Evolutionary conservation across 2,329 filamentous ascomycete genomes (phyloP), one percentile per base, ranked within the genome.

Genomic region (Teratosphaeria pseudoeucalypti): DNA sequence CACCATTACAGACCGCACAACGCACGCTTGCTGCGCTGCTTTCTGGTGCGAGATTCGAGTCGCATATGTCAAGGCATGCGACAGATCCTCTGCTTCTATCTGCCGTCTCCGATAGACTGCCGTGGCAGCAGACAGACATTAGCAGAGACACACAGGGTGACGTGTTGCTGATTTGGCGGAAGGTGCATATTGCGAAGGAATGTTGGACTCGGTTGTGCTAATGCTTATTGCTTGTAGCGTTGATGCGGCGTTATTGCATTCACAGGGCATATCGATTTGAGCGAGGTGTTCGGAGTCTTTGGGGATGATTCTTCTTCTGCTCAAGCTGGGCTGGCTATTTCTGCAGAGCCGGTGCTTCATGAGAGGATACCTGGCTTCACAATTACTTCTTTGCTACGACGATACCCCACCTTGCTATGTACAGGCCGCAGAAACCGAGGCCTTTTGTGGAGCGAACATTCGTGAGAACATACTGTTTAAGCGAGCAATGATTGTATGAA

Each of bases 251-350:
- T 49, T n/a, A 10, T 49, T 49, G 43, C 43, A 49, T 49, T 49
- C 43, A 49, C 43, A 49, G 43, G 19, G 43, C 43, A 49, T 49
- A 49, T 49, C 43, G n/a, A 49, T 49, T 65, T 67, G 63, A 69
- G 67, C 67, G 66, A 68, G 66, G 66, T 61, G 66, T 68, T 67
- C 29, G 63, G 64, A 64, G 65, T 63, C 58, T 63, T 63, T 63
- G 66, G 67, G 67, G 65, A 67, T 69, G 65, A 67, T 63, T 67
- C 62, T 61, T 66, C 63, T 65, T 59, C 52, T 29, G 14, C 52
- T 37, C 32, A 29, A 54, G 29, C 37, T 34, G 16, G 23, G 52
- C 27, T 23, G n/a, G 47, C 32, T 11, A 37, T 32, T 23, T 10
- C 26, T 34, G 23, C 32, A 52, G 56, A 52, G 56, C 54, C 55